Conservation (phyloP, 1,139 yeast species). For the Zygosaccharomyces pseudobailii region DNA sequence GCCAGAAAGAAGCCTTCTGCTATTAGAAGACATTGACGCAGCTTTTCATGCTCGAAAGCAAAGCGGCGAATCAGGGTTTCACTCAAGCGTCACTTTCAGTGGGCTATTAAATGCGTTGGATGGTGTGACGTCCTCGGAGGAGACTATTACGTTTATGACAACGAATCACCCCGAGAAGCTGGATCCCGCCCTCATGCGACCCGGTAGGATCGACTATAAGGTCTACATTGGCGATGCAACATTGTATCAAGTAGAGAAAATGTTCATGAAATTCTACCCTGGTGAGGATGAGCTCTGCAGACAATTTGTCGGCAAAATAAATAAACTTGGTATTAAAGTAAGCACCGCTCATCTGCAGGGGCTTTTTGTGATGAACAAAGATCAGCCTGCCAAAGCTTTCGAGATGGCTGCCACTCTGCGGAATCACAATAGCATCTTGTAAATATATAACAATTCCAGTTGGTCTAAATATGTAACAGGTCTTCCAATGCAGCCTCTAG, state of each 20-base stretch:
- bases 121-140: slow-evolving; percentile 99
- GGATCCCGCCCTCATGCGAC: slow-evolving; percentile 79
- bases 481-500: slow-evolving; percentile 16
- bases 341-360: slow-evolving; percentile 97
- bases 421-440: slow-evolving; percentile 9
- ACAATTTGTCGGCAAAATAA: slow-evolving; percentile 52
- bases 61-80: slow-evolving; percentile 66
- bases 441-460: background rate
- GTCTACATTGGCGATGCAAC: slow-evolving; percentile 82
- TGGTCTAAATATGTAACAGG: slow-evolving; percentile 6
- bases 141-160: slow-evolving; percentile 94
- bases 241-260: slow-evolving; percentile 65
- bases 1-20: slow-evolving; percentile 79
- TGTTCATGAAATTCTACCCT: slow-evolving; percentile 87
- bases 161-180: slow-evolving; percentile 93
- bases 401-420: slow-evolving; percentile 48
- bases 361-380: slow-evolving; percentile 85
- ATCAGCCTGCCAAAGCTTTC: slow-evolving; percentile 74
- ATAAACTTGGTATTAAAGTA: slow-evolving; percentile 51
- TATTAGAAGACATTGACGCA: slow-evolving; percentile 92
- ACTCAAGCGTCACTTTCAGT: slow-evolving; percentile 88
- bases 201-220: slow-evolving; percentile 91
- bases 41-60: slow-evolving; percentile 86
- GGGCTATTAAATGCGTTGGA: slow-evolving; percentile 91
- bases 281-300: slow-evolving; percentile 57